Base-by-base conservation (phyloP, 73 alveolate genomes). In the Paramecium biaurelia region DNA sequence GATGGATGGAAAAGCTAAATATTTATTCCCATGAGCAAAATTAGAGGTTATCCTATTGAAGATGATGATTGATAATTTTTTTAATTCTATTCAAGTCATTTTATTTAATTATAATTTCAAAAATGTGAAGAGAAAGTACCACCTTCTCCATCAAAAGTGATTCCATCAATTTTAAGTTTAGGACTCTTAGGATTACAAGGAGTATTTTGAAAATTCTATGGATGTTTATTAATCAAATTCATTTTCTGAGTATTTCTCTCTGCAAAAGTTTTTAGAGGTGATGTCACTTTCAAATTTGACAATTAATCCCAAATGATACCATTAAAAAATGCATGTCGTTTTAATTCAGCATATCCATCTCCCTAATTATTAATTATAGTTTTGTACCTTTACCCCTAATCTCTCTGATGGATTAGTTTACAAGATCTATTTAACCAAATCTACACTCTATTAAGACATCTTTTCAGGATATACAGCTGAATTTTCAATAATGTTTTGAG, bases 251-350 rank as follows among this genome's bases (percentile, higher is more conserved):
- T 5, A 41, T 23, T 79, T 26, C 56, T 24, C 5, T 79, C 90
- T 20, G 90, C 90, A 47, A 43, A 79, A 43, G 90, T 79, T 79
- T 45, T 79, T 53, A 79, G 12, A 18, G 93, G 93, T 2, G 86
- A 38, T 57, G 32, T 35, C 4, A 72, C 43, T 72, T 58, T 57
- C 45, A 59, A 56, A 49, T 56, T 84, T 20, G 18, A 49, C 45
- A 68, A 34, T n/a, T 57, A 12, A 21, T 85, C 93, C 93, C 93
- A 85, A 7, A 21, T n/a, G 5, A 85, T 85, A 20, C 26, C 86
- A 15, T 23, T 11, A 41, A 85, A 85, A 57, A 85, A 85, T 7
- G 41, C 11, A 85, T 85, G 93, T 11, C 21, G 18, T 57, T 56
- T 85, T 42, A 85, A 34, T 57, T 85, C 86, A 23, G 28, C 70